phyloP scores from a whole-genome alignment of 805 yeast species.

The Nakazawaea ishiwadae region DNA sequence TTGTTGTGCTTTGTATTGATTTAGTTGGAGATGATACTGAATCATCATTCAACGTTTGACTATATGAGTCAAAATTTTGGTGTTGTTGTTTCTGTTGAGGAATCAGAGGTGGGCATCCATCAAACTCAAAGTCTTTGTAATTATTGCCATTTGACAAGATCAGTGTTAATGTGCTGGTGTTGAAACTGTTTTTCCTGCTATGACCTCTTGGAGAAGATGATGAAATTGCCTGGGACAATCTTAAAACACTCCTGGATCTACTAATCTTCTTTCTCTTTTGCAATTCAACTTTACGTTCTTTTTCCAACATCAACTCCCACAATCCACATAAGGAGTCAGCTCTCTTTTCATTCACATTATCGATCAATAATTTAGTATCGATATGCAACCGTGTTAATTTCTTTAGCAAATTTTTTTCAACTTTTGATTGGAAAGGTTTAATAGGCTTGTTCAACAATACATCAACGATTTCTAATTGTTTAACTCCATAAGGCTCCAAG shows the following conservation, averaged over 20 bases:
- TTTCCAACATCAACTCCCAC: constrained; percentile 64
- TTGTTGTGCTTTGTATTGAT: constrained; percentile 7
- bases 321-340: constrained; percentile 72
- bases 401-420: constrained; percentile 60
- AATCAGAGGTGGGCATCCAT: no score
- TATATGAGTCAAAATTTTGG: constrained; percentile 4
- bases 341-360: constrained; percentile 51
- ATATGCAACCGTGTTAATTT: constrained; percentile 57
- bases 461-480: constrained; percentile 35
- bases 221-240: constrained; percentile 10
- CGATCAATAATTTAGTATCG: constrained; percentile 54
- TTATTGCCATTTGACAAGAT: not conserved
- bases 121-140: not conserved
- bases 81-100: not conserved
- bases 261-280: constrained; percentile 5
- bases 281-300: constrained; percentile 31
- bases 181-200: constrained; percentile 9
- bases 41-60: constrained; percentile 8
- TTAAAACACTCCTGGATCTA: constrained; percentile 12
- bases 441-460: constrained; percentile 29
- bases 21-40: constrained; percentile 6
- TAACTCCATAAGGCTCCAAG: constrained; percentile 39
- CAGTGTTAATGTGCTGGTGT: not conserved
- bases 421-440: constrained; percentile 49
- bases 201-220: constrained; percentile 4